These are phyloP conservation scores for Boletus tomentosulus DNA, from an alignment of 768 basidiomycete genomes.

Conservation along the genomic window DNA sequence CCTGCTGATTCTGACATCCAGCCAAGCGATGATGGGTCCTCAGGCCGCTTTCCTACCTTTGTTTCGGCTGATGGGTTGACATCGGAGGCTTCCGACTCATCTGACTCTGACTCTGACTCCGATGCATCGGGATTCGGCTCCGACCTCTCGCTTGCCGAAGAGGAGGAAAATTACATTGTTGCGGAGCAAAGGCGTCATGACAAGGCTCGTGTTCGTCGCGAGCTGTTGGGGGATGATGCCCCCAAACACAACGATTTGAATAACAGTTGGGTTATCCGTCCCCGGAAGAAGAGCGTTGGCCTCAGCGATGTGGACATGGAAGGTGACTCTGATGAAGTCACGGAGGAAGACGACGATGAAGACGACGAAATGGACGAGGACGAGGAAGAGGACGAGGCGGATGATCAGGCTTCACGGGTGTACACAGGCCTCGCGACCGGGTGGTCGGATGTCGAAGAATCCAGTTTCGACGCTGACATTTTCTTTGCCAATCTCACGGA, in stretches of 20 bases:
- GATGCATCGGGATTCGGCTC: slow-evolving; percentile 40
- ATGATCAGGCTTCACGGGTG: slow-evolving; percentile 36
- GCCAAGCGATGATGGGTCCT: slow-evolving; percentile 34
- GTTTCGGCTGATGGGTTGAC: slow-evolving; percentile 59
- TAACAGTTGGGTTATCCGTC: slow-evolving; percentile 65
- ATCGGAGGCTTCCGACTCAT: slow-evolving; percentile 45
- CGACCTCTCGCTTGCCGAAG: slow-evolving; percentile 55
- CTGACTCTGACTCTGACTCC: slow-evolving; percentile 35
- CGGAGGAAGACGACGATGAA: slow-evolving; percentile 59
- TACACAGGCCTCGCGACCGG: slow-evolving; percentile 68
- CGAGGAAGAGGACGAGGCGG: slow-evolving; percentile 45
- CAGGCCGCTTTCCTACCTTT: slow-evolving; percentile 58
- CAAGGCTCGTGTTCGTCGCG: slow-evolving; percentile 54
- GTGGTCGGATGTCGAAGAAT: slow-evolving; percentile 78
- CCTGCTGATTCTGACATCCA: slow-evolving; percentile 27
- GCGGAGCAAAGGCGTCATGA: slow-evolving; percentile 43
- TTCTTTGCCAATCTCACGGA: slow-evolving; percentile 80
- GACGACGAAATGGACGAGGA: slow-evolving; percentile 35
- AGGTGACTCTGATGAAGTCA: slow-evolving; percentile 51
- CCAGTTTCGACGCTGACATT: slow-evolving; percentile 75
- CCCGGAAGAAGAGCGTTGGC: slow-evolving; percentile 68
- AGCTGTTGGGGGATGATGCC: slow-evolving; percentile 52
- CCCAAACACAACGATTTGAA: slow-evolving; percentile 39
- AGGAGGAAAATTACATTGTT: slow-evolving; percentile 59
- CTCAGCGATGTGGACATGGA: slow-evolving; percentile 62